Evolutionary conservation across 768 basidiomycete genomes (phyloP), one percentile per base, ranked within the genome.

Genomic region (Mycena filopes): DNA sequence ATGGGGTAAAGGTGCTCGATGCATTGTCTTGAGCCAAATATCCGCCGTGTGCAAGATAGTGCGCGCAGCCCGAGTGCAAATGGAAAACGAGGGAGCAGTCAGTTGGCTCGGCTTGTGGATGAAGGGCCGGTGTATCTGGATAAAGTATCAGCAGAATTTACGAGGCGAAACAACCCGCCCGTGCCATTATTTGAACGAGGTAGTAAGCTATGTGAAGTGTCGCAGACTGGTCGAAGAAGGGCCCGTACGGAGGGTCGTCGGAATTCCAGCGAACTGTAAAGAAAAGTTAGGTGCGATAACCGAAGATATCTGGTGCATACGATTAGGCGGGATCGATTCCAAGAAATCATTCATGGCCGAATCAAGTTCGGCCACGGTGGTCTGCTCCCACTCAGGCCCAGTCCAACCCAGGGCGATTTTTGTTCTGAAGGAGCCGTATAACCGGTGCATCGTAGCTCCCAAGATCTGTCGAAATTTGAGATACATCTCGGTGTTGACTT

Each of bases 321-420:
- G 59, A 49, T 83, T 82, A 43, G 80, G 31, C 16, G 29, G 49
- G 15, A 50, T 21, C 9, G 49, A 50, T 33, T 36, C 31, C 28
- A 84, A 79, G 83, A 84, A 87, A 15, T 80, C 75, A 69, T 86
- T 86, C 48, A 87, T 73, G 1, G 79, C 79, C 2, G 82, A 82
- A 70, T 86, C 86, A 5, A 87, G 75, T 41, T 85, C 81, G 8
- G 84, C 78, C 6, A 86, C 83, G 40, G 81, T 78, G 33, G 72
- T 69, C 56, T 78, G 77, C 45, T 80, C 78, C 81, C 81, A 82
- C n/a, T 78, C 69, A 0, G 70, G 70, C 2, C 81, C 80, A 3
- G 73, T 72, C 59, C 73, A 77, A 9, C 78, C 78, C 1, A 77
- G 60, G 10, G 72, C 51, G 1, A 74, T 66, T 57, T 80, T 80